Evolutionary conservation across 768 basidiomycete genomes (phyloP).

Genomic region (Boletus subcaerulescens): DNA sequence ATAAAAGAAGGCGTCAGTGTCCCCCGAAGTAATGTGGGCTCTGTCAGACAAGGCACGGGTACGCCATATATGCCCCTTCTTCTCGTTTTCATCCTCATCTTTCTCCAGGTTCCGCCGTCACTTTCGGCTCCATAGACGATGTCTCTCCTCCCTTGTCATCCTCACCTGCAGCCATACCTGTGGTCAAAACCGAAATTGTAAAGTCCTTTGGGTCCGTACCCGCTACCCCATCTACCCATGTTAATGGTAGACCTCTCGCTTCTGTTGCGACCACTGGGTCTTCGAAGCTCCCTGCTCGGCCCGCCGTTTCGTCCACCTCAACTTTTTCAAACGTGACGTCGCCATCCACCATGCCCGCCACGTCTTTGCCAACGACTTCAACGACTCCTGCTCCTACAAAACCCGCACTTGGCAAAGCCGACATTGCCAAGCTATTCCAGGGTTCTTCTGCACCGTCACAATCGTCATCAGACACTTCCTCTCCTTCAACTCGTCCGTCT

Average conservation of each 20-base stretch:
- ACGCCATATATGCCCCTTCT: constrained; percentile 17
- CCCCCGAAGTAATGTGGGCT: constrained; percentile 58
- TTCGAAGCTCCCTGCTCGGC: constrained; percentile 31
- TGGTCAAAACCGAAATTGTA: constrained; percentile 66
- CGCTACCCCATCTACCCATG: constrained; percentile 44
- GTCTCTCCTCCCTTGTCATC: constrained; percentile 73
- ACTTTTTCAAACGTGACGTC: constrained; percentile 27
- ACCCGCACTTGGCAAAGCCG: constrained; percentile 33
- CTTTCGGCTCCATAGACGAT: constrained; percentile 91
- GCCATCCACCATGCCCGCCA: constrained; percentile 31
- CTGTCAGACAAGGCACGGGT: constrained; percentile 59
- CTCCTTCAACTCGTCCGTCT: constrained; percentile 54
- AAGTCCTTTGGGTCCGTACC: constrained; percentile 82
- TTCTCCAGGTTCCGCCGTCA: constrained; percentile 60
- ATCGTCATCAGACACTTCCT: constrained; percentile 52
- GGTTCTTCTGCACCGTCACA: constrained; percentile 41
- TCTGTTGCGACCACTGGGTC: constrained; percentile 41
- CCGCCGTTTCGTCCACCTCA: constrained; percentile 20
- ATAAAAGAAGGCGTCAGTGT: constrained; percentile 80
- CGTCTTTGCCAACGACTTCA: constrained; percentile 27
- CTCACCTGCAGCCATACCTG: constrained; percentile 68
- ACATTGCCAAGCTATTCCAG: constrained; percentile 43
- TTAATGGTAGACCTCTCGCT: constrained; percentile 61
- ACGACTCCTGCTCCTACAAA: constrained; percentile 34
- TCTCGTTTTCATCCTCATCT: constrained; percentile 4